Evolutionary conservation across 1,284 basidiomycete species (phyloP), one percentile per base, ranked within the genome.

Genomic region (Inonotus obliquus): DNA sequence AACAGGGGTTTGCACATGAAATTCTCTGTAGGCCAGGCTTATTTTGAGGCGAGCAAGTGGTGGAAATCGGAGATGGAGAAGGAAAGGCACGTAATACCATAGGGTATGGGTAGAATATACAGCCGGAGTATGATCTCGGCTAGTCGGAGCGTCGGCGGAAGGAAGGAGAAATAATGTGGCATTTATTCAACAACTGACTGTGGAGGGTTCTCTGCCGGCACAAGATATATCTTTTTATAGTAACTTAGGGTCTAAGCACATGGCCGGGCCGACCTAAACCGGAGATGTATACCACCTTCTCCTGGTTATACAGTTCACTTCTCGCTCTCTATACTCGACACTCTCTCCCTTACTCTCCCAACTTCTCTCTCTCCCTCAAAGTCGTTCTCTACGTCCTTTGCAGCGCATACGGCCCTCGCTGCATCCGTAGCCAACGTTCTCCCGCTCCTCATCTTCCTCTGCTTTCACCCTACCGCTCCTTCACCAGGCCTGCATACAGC

Each of bases 181-280:
- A n/a, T n/a, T n/a, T n/a, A n/a, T n/a, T n/a, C n/a, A n/a, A n/a
- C n/a, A n/a, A n/a, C n/a, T n/a, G n/a, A n/a, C n/a, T n/a, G n/a
- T n/a, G n/a, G n/a, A n/a, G n/a, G n/a, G n/a, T n/a, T n/a, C n/a
- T n/a, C n/a, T 48, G 25, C 55, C 27, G 25, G 25, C 41, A 57
- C 23, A 11, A n/a, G 9, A 9, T 17, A 57, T 25, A 41, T n/a
- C 55, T 41, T 4, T 17, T 47, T 27, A 32, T 19, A 32, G 55
- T 57, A 57, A 23, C 2, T 27, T 29, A n/a, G 41, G 55, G 39
- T 41, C 39, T 27, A n/a, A 13, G 55, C 55, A 47, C 55, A 45
- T 44, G 41, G 23, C 44, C 55, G 55, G 55, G 41, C 55, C 55
- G 51, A 52, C 10, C 21, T 21, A 52, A 52, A 52, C 49, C 49